Conservation (phyloP, 169 alveolate genomes). For the Plasmodium gallinaceum region DNA sequence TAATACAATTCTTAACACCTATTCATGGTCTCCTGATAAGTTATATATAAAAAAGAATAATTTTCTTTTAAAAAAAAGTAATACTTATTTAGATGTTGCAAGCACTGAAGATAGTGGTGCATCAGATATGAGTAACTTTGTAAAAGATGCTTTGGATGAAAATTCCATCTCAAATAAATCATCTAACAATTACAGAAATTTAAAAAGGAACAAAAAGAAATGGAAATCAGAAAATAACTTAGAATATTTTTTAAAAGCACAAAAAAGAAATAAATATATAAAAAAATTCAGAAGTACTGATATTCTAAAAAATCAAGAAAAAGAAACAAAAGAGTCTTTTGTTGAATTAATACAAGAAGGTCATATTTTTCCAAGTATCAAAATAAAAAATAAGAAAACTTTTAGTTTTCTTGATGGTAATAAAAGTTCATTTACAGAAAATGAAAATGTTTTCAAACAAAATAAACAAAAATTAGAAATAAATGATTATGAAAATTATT, state of each 20-base stretch:
- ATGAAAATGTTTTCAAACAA: not conserved
- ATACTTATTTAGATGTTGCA: conserved; percentile 10
- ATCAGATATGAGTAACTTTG: conserved; percentile 24
- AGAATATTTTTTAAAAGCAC: conserved; percentile 6
- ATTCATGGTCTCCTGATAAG: conserved; percentile 74
- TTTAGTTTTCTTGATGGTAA: not conserved
- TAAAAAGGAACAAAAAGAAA: not conserved
- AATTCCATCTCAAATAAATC: conserved; percentile 42
- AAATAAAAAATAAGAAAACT: not conserved
- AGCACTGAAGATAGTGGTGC: conserved; percentile 59
- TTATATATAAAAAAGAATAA: conserved; percentile 14
- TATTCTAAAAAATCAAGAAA: conserved; percentile 8
- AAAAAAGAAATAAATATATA: not conserved
- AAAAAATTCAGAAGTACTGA: conserved; percentile 6
- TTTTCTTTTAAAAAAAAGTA: conserved; percentile 16
- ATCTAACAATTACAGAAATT: conserved; percentile 11
- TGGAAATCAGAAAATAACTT: conserved; percentile 22
- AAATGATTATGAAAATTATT: conserved; percentile 5
- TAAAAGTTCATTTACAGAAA: not conserved
- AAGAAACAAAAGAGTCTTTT: conserved; percentile 56
- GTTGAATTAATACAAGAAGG: conserved; percentile 42
- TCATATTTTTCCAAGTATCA: conserved; percentile 37
- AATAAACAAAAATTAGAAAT: not conserved
- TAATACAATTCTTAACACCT: conserved; percentile 55
- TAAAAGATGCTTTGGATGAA: conserved; percentile 34